These are phyloP conservation scores for Coemansia sp. DNA, from an alignment of 192 early-diverging fungal species.

Conservation along the genomic window DNA sequence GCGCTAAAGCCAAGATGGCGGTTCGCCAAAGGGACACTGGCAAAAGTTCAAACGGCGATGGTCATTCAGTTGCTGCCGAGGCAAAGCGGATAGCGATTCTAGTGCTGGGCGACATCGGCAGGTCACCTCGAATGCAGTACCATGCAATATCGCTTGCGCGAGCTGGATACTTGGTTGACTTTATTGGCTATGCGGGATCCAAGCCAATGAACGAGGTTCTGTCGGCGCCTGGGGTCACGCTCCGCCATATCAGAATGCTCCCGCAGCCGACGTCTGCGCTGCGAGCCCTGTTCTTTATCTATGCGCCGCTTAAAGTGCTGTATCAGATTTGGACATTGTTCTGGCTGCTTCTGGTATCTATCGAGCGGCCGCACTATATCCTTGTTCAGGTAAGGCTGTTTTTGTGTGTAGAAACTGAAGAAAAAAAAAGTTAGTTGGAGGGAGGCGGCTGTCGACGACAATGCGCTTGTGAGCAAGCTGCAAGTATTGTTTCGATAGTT, in stretches of 20 bases:
- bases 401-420: neutral
- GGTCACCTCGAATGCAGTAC: conserved; percentile 89
- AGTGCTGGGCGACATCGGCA: conserved; percentile 81
- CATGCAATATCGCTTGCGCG: conserved; percentile 77
- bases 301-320: conserved; percentile 66
- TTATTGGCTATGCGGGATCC: conserved; percentile 78
- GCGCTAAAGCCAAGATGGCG: neutral
- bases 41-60: neutral
- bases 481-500: neutral
- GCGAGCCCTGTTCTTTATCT: conserved; percentile 60
- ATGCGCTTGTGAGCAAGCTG: neutral
- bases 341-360: conserved; percentile 56
- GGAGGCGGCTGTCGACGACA: neutral
- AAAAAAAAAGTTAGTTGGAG: no score
- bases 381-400: conserved; percentile 67
- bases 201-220: conserved; percentile 34
- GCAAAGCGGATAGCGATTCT: conserved; percentile 43
- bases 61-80: neutral
- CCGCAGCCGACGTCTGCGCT: conserved; percentile 58
- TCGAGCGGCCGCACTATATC: conserved; percentile 63
- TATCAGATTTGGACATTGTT: conserved; percentile 62
- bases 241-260: conserved; percentile 25
- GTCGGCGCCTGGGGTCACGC: conserved; percentile 12
- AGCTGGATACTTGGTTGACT: conserved; percentile 67
- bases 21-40: neutral